Base-by-base conservation (phyloP, 1,284 basidiomycete genomes). In the Cutaneotrichosporon sp. region DNA sequence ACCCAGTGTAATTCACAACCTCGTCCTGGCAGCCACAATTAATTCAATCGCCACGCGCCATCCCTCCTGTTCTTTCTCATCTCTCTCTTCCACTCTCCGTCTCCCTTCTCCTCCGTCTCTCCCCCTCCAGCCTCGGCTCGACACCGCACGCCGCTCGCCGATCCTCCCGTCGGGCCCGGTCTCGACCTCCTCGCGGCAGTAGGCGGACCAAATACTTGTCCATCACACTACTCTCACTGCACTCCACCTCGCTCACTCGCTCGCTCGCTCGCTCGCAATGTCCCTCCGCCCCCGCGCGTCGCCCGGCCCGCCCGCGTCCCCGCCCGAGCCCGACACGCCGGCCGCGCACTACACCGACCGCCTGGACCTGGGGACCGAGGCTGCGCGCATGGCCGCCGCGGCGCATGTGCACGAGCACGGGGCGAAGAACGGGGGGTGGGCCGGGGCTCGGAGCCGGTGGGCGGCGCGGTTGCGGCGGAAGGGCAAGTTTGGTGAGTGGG, bases 271-370 rank as follows among this genome's bases (percentile, higher is more conserved):
- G n/a, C n/a, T 45, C 58, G 9, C 36, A 34, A 50, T 47, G 54
- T 53, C 54, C 9, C 59, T 58, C 42, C 59, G 59, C 42, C 53
- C 59, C 0, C 59, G 63, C 49, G 25, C 11, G 20, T 36, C 33
- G 13, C 51, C 51, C 14, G 34, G 34, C 7, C 11, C 22, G 13
- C 51, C 38, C 16, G 24, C 24, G 13, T 34, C 22, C 14, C 36
- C 34, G 7, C 22, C n/a, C 22, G 58, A 65, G 55, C 60, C 64
- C 45, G 64, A 66, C 53, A 66, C 64, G 20, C 64, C 64, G 9
- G 51, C 38, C 7, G 52, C 60, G 50, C 64, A 66, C 64, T 63
- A 66, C 49, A 46, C 56, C n/a, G 60, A 58, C 36, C 50, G 42
- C 33, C 29, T 53, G 38, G 54, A 47, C 14, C 42, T 56, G 10